Conservation (phyloP, 1,284 basidiomycete genomes). For the Vanrija sp. region DNA sequence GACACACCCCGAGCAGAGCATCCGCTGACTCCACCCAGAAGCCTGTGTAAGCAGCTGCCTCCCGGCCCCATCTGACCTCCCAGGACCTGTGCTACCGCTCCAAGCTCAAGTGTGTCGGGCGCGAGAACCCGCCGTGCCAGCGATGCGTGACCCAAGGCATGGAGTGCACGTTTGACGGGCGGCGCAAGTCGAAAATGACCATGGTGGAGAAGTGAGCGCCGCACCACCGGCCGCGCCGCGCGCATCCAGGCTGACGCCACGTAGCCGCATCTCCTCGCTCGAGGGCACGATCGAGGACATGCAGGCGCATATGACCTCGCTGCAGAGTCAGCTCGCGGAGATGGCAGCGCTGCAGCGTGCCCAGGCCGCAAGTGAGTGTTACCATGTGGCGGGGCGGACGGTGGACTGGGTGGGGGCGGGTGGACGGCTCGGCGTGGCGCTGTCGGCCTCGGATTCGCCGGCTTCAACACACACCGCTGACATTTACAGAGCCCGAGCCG, state of each 20-base stretch:
- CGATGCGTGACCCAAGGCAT: slow-evolving; percentile 2
- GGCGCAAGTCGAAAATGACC: slow-evolving; percentile 8
- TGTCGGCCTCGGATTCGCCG: too few species aligned
- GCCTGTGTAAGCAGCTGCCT: not conserved
- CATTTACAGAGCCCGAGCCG: too few species aligned
- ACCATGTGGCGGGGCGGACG: too few species aligned
- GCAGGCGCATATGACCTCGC: not conserved
- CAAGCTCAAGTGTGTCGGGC: slow-evolving; percentile 10
- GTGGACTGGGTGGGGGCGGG: too few species aligned
- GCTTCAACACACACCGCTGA: too few species aligned
- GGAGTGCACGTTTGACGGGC: slow-evolving; percentile 9
- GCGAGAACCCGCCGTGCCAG: slow-evolving; percentile 7
- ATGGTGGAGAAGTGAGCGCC: slow-evolving; percentile 1
- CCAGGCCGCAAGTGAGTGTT: not conserved
- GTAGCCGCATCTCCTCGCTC: not conserved
- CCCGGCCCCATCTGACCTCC: not conserved
- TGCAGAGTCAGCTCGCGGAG: not conserved
- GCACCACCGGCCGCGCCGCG: too few species aligned
- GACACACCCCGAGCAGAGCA: too few species aligned
- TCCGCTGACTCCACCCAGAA: not conserved
- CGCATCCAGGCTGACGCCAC: not conserved
- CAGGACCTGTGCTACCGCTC: slow-evolving; percentile 8
- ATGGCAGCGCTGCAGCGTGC: not conserved
- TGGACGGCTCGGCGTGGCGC: too few species aligned
- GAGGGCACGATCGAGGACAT: not conserved